These are phyloP conservation scores for Pontederia paniculata DNA, from an alignment of 176 grass and related monocot genomes.

Conservation along the genomic window DNA sequence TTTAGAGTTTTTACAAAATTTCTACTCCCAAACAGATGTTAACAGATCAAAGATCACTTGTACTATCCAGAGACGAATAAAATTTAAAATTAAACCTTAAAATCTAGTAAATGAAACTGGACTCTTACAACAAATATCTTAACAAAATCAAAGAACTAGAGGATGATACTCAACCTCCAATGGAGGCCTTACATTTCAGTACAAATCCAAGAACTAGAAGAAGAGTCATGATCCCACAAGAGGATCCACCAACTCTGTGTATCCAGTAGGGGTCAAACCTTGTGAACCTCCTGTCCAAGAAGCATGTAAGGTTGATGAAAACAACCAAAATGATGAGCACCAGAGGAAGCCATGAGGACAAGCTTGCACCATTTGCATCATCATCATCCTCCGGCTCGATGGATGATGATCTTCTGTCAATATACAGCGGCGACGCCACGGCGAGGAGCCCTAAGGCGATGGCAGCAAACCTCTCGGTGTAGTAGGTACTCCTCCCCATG, in stretches of 20 bases:
- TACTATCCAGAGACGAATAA: too few relatives aligned
- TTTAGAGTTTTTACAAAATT: too few relatives aligned
- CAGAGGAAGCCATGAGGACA: slow-evolving; percentile 59
- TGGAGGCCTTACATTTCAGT: slow-evolving; percentile 76
- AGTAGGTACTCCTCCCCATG: slow-evolving; percentile 49
- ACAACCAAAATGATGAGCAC: slow-evolving; percentile 47
- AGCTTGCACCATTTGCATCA: slow-evolving; percentile 5
- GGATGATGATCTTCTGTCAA: slow-evolving; percentile 27
- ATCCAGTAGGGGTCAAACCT: slow-evolving; percentile 98
- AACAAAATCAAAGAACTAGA: not conserved
- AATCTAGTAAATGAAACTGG: too few relatives aligned
- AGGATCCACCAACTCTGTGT: slow-evolving; percentile 74
- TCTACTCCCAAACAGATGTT: too few relatives aligned
- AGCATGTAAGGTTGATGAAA: slow-evolving; percentile 74
- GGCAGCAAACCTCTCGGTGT: slow-evolving; percentile 54
- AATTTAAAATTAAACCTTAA: too few relatives aligned
- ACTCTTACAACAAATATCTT: too few relatives aligned
- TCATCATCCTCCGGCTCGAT: slow-evolving; percentile 46
- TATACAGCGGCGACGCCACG: slow-evolving; percentile 82
- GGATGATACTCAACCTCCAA: slow-evolving; percentile 14
- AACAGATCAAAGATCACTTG: too few relatives aligned
- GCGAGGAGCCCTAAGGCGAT: slow-evolving; percentile 52
- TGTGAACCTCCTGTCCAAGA: slow-evolving; percentile 50
- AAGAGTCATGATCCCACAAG: slow-evolving; percentile 60
- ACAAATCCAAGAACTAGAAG: slow-evolving; percentile 89